phyloP scores from a whole-genome alignment of 2,329 filamentous ascomycete genomes.

The Dryadomyces quercus-mongolicae region DNA sequence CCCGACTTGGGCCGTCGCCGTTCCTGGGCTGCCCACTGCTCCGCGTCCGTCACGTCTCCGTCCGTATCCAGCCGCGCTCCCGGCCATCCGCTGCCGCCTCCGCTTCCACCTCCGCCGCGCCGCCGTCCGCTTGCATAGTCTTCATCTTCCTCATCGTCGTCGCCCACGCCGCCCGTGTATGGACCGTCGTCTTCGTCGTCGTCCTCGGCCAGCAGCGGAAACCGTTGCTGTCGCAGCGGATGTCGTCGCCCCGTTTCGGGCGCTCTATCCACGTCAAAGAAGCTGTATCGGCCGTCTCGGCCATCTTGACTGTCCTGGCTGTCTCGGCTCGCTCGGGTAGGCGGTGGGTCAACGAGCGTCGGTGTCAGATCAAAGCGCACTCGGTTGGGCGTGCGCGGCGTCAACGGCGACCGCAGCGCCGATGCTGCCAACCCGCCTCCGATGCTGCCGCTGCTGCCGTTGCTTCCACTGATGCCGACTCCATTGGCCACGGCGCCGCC shows the following conservation, averaged over 20 bases:
- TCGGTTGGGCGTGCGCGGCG: conserved; percentile 54
- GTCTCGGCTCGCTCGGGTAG: background rate
- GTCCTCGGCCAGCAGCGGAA: background rate
- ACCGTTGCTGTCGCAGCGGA: background rate
- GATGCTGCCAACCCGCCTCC: background rate
- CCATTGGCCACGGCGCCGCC: background rate
- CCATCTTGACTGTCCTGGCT: background rate
- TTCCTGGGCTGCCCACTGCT: conserved; percentile 39
- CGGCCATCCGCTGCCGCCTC: conserved; percentile 31
- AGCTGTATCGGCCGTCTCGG: background rate
- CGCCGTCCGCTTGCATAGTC: conserved; percentile 17
- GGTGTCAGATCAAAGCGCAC: conserved; percentile 59
- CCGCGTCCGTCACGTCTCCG: conserved; percentile 19
- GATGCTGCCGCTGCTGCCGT: background rate
- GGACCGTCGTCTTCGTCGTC: conserved; percentile 14
- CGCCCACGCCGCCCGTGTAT: conserved; percentile 19
- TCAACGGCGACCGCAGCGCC: conserved; percentile 18
- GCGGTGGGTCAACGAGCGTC: conserved; percentile 22
- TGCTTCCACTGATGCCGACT: too few species aligned
- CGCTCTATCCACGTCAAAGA: background rate
- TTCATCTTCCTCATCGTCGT: background rate
- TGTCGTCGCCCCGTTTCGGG: too few species aligned
- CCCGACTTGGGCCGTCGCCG: conserved; percentile 66
- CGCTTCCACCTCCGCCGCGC: conserved; percentile 40
- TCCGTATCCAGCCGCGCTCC: background rate